Base-by-base conservation (phyloP, 768 basidiomycete species). In the Tulasnella sp. region DNA sequence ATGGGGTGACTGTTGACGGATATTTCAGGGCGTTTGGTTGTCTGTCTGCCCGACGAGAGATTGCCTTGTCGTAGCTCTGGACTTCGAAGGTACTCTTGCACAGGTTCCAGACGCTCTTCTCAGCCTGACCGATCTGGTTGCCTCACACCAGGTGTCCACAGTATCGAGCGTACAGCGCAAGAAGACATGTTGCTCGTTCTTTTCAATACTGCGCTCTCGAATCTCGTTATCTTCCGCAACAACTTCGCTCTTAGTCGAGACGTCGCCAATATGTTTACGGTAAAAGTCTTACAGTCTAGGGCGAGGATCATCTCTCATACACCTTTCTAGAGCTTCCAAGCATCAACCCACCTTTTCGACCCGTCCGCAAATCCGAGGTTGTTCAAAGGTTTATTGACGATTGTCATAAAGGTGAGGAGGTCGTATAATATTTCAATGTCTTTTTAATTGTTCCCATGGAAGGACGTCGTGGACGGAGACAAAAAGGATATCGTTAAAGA, bases 401-500 rank as follows among this genome's bases (percentile, higher is more conserved):
- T 89, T 75, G 87, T 89, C 52, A 88, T 89, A 77, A 89, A 89
- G 81, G 87, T 83, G 59, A 17, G 71, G 37, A 12, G 12, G 8
- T 8, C 9, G 42, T 42, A n/a, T 8, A 0, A 19, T n/a, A 17
- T 14, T 32, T 12, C 8, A 37, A 19, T 11, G 12, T 67, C 22
- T 75, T 19, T 26, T 66, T 34, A 7, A 14, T 36, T 36, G 7
- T 22, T 71, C 4, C 7, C 22, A 63, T 62, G 16, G 5, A 26
- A 89, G 87, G 88, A 89, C 66, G 87, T 89, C 12, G 83, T 87
- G 0, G 88, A 89, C 66, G 83, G 85, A 0, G 87, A 89, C 78
- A 86, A 83, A 76, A 78, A 75, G 1, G 87, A 89, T 68, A 88
- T 89, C 29, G 83, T 82, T 7, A 80, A 81, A 78, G 88, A 89